These are phyloP conservation scores for Colletotrichum sp. DNA, from an alignment of 2,329 filamentous ascomycete species.

Conservation along the genomic window DNA sequence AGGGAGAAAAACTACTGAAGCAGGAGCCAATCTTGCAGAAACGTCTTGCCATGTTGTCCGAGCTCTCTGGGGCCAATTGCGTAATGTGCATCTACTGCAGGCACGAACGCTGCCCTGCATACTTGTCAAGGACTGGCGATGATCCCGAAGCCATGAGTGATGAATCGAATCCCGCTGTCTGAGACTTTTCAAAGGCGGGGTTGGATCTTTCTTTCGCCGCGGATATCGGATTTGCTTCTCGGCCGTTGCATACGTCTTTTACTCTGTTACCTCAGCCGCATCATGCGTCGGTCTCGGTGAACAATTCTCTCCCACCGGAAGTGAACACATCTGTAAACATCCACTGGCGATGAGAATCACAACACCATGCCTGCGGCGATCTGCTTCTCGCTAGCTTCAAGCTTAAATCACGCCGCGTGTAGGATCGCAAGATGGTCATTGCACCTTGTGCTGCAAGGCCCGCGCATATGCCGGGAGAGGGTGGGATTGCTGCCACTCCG, in stretches of 20 bases:
- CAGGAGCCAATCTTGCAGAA: neutral
- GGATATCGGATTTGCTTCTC: neutral
- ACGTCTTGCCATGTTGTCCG: neutral
- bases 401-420: neutral
- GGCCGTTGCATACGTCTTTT: neutral
- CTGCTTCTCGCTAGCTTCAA: neutral
- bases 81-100: neutral
- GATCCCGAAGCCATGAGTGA: neutral
- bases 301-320: neutral
- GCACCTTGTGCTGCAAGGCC: neutral
- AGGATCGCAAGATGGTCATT: neutral
- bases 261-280: neutral
- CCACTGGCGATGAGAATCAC: neutral
- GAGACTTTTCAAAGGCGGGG: neutral
- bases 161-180: neutral
- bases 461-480: neutral
- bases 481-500: neutral
- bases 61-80: neutral
- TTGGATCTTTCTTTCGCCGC: neutral
- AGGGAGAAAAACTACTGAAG: neutral
- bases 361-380: neutral
- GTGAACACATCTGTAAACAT: neutral
- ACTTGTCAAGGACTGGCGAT: neutral
- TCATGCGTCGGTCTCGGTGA: neutral
- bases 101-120: neutral